Conservation (phyloP, 163 green algal genomes). For the Scenedesmus sp. region DNA sequence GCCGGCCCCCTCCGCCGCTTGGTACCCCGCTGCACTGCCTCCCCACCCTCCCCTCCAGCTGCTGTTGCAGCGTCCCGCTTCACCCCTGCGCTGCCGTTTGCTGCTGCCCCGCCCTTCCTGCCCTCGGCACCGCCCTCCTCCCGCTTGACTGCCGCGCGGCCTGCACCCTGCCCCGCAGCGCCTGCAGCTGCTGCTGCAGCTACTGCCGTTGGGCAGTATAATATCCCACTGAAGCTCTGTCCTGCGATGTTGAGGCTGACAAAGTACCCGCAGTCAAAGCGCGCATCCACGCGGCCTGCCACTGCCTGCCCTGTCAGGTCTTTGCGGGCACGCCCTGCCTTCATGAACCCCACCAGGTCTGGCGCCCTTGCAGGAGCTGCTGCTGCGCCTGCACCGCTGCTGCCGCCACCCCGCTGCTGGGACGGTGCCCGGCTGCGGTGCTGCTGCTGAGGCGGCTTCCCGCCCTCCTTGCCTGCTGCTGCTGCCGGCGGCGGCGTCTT, state of each 20-base stretch:
- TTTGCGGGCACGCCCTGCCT: constrained; percentile 8
- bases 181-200: constrained; percentile 41
- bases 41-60: background rate
- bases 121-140: background rate
- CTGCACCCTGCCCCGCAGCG: background rate
- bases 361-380: background rate
- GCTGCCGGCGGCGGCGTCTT: constrained; percentile 11
- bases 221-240: constrained; percentile 39
- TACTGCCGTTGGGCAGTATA: constrained; percentile 49
- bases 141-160: constrained; percentile 13
- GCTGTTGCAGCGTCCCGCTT: constrained; percentile 18
- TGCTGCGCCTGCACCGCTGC: background rate
- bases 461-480: background rate
- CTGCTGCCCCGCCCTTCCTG: constrained; percentile 14
- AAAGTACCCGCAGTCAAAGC: constrained; percentile 56
- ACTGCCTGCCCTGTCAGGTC: constrained; percentile 38
- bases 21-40: background rate
- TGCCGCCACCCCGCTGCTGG: background rate
- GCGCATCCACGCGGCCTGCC: constrained; percentile 10
- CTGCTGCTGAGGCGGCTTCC: constrained; percentile 2
- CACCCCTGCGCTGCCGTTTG: constrained; percentile 11
- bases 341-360: constrained; percentile 43
- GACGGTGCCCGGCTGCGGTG: background rate
- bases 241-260: constrained; percentile 45
- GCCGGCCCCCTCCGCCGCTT: constrained; percentile 24